Evolutionary conservation across 2,329 filamentous ascomycete species (phyloP), one percentile per base, ranked within the genome.

Genomic region (Cadophora sp.): DNA sequence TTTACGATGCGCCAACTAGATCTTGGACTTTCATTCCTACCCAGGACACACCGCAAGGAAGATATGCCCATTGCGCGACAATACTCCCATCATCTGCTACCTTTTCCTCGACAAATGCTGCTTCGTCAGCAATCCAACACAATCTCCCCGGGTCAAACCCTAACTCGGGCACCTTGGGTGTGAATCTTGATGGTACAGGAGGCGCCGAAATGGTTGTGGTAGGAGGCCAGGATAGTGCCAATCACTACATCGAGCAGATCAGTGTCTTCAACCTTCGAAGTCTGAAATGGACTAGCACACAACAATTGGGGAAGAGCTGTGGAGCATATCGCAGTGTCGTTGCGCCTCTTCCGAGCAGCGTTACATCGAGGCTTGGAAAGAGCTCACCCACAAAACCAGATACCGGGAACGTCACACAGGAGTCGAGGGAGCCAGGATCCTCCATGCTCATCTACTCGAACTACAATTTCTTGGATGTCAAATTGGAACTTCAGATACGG

Each of bases 211-310:
- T 99, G 95, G 87, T 99, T 6, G 91, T 99, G 16, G 94, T 98
- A 8, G 96, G 96, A 68, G 96, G 96, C 0, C 96, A 99, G 79
- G 96, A 99, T 76, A 96, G 92, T 63, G 91, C 91, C n/a, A 99
- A 99, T 78, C 94, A 97, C 78, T 99, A 99, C 77, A 99, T 99
- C 72, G 95, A 99, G 79, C 94, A 99, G 79, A 96, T 99, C 71
- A 98, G 94, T 77, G 93, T 99, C 2, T 99, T 99, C 83, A 99
- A 99, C 75, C 83, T 99, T 30, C 88, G 96, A 59, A 97, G 93
- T 77, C 81, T 98, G 67, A 97, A 96, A 80, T 99, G 96, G 96
- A 97, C 93, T 1, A 93, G 92, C 20, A 97, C 94, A 1, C 92
- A 93, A 70, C 84, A 90, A 0, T 84, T 98, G 55, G 94, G 94